Evolutionary conservation across 2,329 filamentous ascomycete genomes (phyloP).

Genomic region (Ramularia endophylla): DNA sequence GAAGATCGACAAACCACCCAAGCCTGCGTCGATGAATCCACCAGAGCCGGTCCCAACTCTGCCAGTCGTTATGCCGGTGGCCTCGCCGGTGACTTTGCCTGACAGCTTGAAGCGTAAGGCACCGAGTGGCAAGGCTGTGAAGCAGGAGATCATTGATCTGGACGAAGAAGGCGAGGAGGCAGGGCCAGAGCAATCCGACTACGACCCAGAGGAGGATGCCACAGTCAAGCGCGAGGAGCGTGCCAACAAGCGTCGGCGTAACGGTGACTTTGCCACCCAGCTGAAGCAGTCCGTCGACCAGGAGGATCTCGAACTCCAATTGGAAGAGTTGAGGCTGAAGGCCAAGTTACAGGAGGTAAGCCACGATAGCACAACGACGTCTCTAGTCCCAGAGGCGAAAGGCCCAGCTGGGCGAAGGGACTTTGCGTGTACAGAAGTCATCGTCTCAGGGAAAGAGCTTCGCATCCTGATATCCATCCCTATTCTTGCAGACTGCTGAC

Average conservation of each 20-base stretch:
- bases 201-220: slow-evolving; percentile 1
- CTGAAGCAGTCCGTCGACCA: neutral
- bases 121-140: neutral
- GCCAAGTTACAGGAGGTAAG: neutral
- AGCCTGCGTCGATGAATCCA: neutral
- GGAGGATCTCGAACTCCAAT: slow-evolving; percentile 3
- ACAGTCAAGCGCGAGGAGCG: slow-evolving; percentile 2
- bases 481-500: too few species aligned
- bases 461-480: too few species aligned
- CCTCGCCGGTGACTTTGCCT: neutral
- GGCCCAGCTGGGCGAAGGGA: too few species aligned
- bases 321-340: slow-evolving; percentile 4
- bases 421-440: too few species aligned
- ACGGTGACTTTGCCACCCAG: neutral
- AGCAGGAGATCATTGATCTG: neutral
- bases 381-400: too few species aligned
- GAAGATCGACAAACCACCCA: neutral
- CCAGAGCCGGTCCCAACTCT: neutral
- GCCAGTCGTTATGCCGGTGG: neutral
- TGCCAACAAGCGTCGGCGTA: slow-evolving; percentile 2
- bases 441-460: too few species aligned
- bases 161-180: neutral
- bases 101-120: neutral
- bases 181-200: neutral
- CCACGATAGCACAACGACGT: too few species aligned